Base-by-base conservation (phyloP, 768 basidiomycete species). In the Lentinula sp. region DNA sequence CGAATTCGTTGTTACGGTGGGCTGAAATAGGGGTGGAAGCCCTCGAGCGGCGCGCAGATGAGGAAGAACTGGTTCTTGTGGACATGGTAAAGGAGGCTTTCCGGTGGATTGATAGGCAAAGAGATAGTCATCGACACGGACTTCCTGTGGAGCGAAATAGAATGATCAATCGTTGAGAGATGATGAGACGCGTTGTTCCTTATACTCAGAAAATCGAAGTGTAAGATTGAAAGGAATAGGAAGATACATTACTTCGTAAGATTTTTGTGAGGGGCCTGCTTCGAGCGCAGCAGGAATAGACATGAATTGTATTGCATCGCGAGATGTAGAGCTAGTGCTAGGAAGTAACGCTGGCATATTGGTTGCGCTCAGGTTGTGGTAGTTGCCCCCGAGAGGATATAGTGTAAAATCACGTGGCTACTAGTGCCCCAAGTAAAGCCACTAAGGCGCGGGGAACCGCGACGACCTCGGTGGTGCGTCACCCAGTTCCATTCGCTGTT, bases 91-190 rank as follows among this genome's bases (percentile, higher is more conserved):
- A 3, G 86, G 86, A 4, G 81, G 76, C 43, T 71, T 66, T 15
- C 81, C 78, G 0, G 82, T 82, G 0, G 76, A 63, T 33, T 64
- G 68, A 65, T 83, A 86, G 0, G 81, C 76, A 20, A 69, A 70
- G 33, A 85, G 63, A 64, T 88, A 88, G 67, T 86, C 85, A 41
- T 77, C 72, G 4, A 78, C 64, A 42, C 86, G 81, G 28, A 77
- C 70, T 74, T 87, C 86, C 86, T 87, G 66, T 63, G 50, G 12
- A 35, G 28, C 28, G 48, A 52, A 60, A n/a, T 49, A 28, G 28
- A 3, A 28, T 28, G 28, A 28, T 28, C 28, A 28, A 8, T 28
- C 9, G 45, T 37, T 48, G n/a, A 7, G 37, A 37, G 45, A 13
- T 36, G 23, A 56, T 54, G 42, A 56, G 55, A 35, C 46, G 57